These are phyloP conservation scores for Dispira simplex DNA, from an alignment of 192 early-diverging fungal species.

Conservation along the genomic window DNA sequence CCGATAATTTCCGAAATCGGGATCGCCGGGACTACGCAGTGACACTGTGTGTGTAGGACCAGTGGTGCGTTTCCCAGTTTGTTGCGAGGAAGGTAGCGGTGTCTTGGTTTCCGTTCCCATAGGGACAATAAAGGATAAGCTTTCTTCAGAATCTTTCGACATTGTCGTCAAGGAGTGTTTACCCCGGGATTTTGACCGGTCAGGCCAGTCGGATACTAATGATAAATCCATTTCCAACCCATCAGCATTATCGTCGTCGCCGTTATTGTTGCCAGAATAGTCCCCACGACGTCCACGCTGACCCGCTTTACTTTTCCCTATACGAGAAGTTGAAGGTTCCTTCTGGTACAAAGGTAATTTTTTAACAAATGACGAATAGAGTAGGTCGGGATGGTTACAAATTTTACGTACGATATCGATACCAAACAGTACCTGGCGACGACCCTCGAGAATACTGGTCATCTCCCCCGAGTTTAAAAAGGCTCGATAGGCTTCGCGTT, in stretches of 20 bases:
- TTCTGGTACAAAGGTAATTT: slow-evolving; percentile 18
- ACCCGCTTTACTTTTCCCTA: too few species aligned
- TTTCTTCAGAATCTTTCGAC: not conserved
- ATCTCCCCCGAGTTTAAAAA: slow-evolving; percentile 65
- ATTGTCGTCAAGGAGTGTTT: not conserved
- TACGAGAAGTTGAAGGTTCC: slow-evolving; percentile 5
- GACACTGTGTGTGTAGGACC: not conserved
- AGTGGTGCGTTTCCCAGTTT: too few species aligned
- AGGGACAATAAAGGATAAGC: not conserved
- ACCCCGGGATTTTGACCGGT: too few species aligned
- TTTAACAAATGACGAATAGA: not conserved
- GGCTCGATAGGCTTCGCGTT: slow-evolving; percentile 50
- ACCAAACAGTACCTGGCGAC: slow-evolving; percentile 69
- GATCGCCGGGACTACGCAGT: slow-evolving; percentile 16
- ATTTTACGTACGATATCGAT: slow-evolving; percentile 91
- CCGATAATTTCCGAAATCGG: slow-evolving; percentile 42
- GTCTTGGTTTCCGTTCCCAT: not conserved
- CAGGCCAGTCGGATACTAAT: too few species aligned
- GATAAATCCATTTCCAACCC: not conserved
- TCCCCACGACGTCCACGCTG: too few species aligned
- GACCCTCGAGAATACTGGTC: slow-evolving; percentile 58
- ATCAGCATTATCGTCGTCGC: not conserved
- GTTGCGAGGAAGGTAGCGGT: too few species aligned
- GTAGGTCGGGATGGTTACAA: slow-evolving; percentile 86
- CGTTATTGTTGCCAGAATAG: not conserved